Conservation (phyloP, 345 rosid genomes). For the Corymbia maculata region DNA sequence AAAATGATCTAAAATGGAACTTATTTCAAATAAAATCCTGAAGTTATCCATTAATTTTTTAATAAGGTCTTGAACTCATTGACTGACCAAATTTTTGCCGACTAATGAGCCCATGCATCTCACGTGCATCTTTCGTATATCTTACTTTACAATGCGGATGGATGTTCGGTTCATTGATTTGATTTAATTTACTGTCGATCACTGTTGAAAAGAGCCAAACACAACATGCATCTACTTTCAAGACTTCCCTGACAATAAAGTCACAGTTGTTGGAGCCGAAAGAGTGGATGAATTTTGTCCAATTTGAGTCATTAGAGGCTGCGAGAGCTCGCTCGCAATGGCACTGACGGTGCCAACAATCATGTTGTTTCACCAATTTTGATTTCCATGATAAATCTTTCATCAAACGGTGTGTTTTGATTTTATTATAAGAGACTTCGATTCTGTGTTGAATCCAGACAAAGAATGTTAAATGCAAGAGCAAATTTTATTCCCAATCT, state of each 20-base stretch:
- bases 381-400: no score
- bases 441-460: no score
- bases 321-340: slow-evolving; percentile 33
- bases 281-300: slow-evolving; percentile 38
- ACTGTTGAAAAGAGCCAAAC: not conserved
- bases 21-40: fast-evolving
- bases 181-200: not conserved
- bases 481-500: no score
- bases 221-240: slow-evolving; percentile 22
- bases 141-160: not conserved
- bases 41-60: not conserved
- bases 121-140: not conserved
- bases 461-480: no score
- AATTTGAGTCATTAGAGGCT: slow-evolving; percentile 23
- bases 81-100: fast-evolving
- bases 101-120: not conserved
- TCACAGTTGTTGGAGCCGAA: slow-evolving; percentile 30
- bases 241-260: slow-evolving; percentile 25
- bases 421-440: no score
- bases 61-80: not conserved
- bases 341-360: slow-evolving; percentile 23
- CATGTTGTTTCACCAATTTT: slow-evolving; percentile 10
- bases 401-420: no score
- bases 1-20: no score
- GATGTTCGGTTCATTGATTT: not conserved